Base-by-base conservation (phyloP, 2,329 filamentous ascomycete genomes). In the Cadophora gregata region DNA sequence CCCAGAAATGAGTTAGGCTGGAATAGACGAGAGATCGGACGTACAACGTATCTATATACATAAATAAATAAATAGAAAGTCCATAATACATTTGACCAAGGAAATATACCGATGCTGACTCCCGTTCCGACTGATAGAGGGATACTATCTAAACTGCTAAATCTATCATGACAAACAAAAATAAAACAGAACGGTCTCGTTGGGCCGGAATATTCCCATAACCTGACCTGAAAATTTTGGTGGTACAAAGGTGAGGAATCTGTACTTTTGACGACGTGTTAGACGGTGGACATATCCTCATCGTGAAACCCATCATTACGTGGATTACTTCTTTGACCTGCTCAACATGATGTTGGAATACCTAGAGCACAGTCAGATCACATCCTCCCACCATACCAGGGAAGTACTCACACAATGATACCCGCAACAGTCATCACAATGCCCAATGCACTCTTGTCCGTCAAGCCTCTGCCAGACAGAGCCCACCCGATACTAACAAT, bases 281-380 rank as follows among this genome's bases (percentile, higher is more conserved):
- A n/a, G n/a, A 21, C n/a, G 42, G 19, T 21, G 8, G 2, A 21
- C 6, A 47, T 21, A 5, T 47, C 19, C 42, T 21, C 6, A 24
- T 42, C 9, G 10, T 38, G n/a, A 21, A 4, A 61, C 19, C 14
- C 45, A 25, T 36, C 5, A 36, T 45, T 27, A 19, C 25, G 16
- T n/a, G 5, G 8, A 59, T 55, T 21, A 68, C 62, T 66, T 67
- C 48, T 64, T 68, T 8, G 66, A 56, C 48, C 69, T 66, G 36
- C 69, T 70, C 51, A 74, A 59, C 72, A 74, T 74, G 61, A 74
- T 69, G 36, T 72, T 70, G 19, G 72, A 74, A 25, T 74, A 74
- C 55, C 72, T 74, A 51, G 36, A 29, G n/a, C n/a, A 27, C 29
- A 24, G 9, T 67, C 16, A 66, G 61, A 62, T 19, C 56, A 31